Conservation (phyloP, 2,329 filamentous ascomycete genomes). For the Aspergillus bombycis region DNA sequence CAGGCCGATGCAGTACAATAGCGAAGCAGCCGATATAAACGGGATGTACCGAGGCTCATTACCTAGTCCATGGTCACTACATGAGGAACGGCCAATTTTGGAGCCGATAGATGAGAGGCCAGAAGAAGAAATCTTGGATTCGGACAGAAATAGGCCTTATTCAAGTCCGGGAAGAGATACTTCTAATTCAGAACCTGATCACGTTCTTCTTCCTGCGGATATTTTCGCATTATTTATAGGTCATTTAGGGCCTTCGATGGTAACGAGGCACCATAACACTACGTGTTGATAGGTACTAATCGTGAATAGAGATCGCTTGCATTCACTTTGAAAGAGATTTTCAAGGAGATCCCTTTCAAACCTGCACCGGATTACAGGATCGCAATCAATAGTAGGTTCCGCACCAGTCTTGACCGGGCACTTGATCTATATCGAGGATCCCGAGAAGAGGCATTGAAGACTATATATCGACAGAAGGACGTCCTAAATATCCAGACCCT, state of each 20-base stretch:
- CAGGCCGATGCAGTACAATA: constrained; percentile 21
- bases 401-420: constrained; percentile 77
- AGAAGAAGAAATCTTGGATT: constrained; percentile 54
- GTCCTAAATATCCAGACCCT: constrained; percentile 69
- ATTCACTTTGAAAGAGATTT: constrained; percentile 83
- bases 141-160: constrained; percentile 3
- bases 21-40: constrained; percentile 21
- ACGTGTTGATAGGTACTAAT: constrained; percentile 10
- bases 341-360: constrained; percentile 84
- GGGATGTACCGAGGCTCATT: constrained; percentile 21
- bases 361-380: constrained; percentile 69
- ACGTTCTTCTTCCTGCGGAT: constrained; percentile 63
- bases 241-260: constrained; percentile 87
- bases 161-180: constrained; percentile 14
- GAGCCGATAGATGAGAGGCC: constrained; percentile 66
- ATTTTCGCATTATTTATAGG: constrained; percentile 91
- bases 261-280: constrained; percentile 29
- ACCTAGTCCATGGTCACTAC: constrained; percentile 37
- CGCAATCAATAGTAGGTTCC: constrained; percentile 76
- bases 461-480: constrained; percentile 80
- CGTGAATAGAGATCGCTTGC: constrained; percentile 74
- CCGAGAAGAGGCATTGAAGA: constrained; percentile 72
- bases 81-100: constrained; percentile 53
- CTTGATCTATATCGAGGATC: constrained; percentile 77
- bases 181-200: constrained; percentile 16